Conservation (phyloP, 1,139 yeast genomes). For the Yamadazyma aaseri region DNA sequence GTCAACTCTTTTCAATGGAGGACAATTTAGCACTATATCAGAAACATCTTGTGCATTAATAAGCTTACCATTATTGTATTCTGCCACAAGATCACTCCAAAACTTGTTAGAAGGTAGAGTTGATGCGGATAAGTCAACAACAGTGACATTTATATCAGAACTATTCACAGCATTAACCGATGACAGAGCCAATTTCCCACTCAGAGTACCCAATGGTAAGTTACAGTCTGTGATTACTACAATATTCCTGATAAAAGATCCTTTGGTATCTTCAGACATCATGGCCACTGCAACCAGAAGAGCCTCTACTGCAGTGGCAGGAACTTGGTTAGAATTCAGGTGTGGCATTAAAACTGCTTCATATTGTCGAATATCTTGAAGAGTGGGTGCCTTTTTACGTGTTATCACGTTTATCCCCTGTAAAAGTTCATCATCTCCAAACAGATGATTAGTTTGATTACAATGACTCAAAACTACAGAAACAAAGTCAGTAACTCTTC, state of each 20-base stretch:
- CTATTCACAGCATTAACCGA: constrained; percentile 20
- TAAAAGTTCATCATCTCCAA: constrained; percentile 19
- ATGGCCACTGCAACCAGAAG: constrained; percentile 29
- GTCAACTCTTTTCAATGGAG: constrained; percentile 33
- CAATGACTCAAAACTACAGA: constrained; percentile 46
- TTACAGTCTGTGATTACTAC: constrained; percentile 46
- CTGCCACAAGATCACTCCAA: constrained; percentile 18
- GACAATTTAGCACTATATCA: constrained; percentile 14
- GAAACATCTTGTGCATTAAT: constrained; percentile 18
- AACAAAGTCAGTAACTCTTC: constrained; percentile 56
- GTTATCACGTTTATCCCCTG: constrained; percentile 26
- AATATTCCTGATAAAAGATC: constrained; percentile 37
- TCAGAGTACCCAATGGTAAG: constrained; percentile 14
- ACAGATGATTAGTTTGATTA: constrained; percentile 22
- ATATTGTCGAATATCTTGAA: constrained; percentile 19
- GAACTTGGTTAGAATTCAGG: background rate
- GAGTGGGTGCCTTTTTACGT: constrained; percentile 24
- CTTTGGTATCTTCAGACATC: constrained; percentile 27
- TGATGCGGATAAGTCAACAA: constrained; percentile 33
- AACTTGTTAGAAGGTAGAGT: constrained; percentile 5
- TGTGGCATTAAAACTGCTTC: constrained; percentile 12
- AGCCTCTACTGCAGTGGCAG: constrained; percentile 28
- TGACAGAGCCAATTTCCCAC: constrained; percentile 14
- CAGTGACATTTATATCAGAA: constrained; percentile 23
- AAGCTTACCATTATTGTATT: constrained; percentile 14